Evolutionary conservation across 768 basidiomycete species (phyloP).

Genomic region (Lentinus brumalis): DNA sequence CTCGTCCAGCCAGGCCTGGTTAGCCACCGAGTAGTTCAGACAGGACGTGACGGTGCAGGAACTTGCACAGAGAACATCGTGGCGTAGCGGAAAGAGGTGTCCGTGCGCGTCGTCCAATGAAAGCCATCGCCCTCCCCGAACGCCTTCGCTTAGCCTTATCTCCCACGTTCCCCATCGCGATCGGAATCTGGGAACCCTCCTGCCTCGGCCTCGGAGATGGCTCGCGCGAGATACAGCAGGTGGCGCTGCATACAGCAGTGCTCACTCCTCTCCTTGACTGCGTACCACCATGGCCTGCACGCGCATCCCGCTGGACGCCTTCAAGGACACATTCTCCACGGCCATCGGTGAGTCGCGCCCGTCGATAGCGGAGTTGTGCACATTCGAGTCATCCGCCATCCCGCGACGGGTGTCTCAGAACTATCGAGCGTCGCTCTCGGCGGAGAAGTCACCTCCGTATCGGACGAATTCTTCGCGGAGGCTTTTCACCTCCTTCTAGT

Average conservation of each 20-base stretch:
- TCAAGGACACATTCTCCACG: slow-evolving; percentile 47
- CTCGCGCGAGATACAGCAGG: neutral
- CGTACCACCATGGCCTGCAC: slow-evolving; percentile 44
- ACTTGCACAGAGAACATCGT: no score
- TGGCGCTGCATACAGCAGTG: slow-evolving; percentile 3
- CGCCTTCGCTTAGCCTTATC: neutral
- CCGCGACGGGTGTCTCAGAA: slow-evolving; percentile 48
- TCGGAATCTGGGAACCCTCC: neutral
- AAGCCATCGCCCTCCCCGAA: neutral
- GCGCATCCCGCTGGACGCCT: slow-evolving; percentile 47
- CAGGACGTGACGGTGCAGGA: no score
- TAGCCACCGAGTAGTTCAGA: no score
- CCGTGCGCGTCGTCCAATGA: no score
- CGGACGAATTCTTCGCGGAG: slow-evolving; percentile 96
- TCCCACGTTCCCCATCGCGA: neutral
- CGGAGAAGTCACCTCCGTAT: slow-evolving; percentile 70
- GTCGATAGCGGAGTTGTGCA: neutral
- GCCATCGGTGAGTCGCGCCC: slow-evolving; percentile 47
- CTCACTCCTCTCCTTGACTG: neutral
- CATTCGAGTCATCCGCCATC: neutral
- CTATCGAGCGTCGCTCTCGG: slow-evolving; percentile 87
- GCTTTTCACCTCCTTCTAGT: slow-evolving; percentile 82
- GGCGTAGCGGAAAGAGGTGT: no score
- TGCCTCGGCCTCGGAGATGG: neutral
- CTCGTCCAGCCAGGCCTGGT: no score